Base-by-base conservation (phyloP, 2,329 filamentous ascomycete species). In the Fusarium sp. region DNA sequence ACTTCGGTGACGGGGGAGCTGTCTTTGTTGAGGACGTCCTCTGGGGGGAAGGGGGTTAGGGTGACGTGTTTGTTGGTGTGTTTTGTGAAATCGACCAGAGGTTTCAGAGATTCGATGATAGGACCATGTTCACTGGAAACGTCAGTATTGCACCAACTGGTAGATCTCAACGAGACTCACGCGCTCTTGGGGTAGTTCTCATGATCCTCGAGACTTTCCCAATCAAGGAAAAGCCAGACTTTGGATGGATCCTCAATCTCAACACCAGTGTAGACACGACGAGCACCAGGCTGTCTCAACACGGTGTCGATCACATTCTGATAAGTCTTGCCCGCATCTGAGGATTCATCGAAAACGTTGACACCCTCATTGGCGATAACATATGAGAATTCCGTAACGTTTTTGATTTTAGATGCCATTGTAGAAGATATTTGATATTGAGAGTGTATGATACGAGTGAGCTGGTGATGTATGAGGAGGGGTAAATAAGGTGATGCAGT, bases 201-300 rank as follows among this genome's bases (percentile, higher is more conserved):
- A 30, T 73, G 73, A 21, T 71, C 54, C 0, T 73, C 62, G 1
- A 68, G 9, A 3, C 32, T 64, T 19, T 76, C 67, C 74, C 71
- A 73, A 17, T 75, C 74, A 6, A 75, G 26, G 15, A 75, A 73
- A 2, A 71, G 8, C 73, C 73, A 74, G 1, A 71, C 4, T 2
- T 57, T 71, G 0, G 58, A 58, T 14, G 73, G 70, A 20, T 72
- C 65, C 55, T 76, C 73, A 48, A 74, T 44, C 20, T 73, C 61
- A 17, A 65, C 30, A 28, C 71, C 71, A 3, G 68, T 71, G 9
- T 74, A 73, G 10, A 68, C 62, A 2, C 65, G 58, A 2, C 55
- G 54, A 4, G 71, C 73, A 4, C 72, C 73, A 4, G 70, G 68
- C n/a, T 73, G 71, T 10, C 43, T 72, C 19, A 71, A 24, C 1